Percentiles rank a stretch among this genome's conserved stretches.
phyloP scores from a whole-genome alignment of 176 grass and related monocot genomes.

The Triticum turgidum region DNA sequence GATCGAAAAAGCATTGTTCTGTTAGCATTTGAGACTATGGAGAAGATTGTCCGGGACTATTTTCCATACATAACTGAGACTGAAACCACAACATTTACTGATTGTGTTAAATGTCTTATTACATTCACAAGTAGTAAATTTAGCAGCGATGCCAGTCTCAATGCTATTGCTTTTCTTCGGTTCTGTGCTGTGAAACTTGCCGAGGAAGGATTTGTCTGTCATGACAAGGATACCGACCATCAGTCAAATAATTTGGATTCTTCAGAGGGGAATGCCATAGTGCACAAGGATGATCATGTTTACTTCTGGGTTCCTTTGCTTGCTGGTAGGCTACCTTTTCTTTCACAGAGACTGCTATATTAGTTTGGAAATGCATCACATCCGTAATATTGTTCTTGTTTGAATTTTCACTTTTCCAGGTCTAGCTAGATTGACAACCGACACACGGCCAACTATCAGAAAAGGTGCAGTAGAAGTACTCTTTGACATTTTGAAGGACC shows the following conservation, averaged over 20 bases:
- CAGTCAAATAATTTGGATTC: slow-evolving; percentile 51
- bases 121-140: slow-evolving; percentile 98
- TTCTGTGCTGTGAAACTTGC: slow-evolving; percentile 97
- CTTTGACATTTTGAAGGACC: slow-evolving; percentile 94
- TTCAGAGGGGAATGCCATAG: slow-evolving; percentile 45
- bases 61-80: slow-evolving; percentile 99
- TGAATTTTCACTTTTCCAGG: slow-evolving; percentile 46
- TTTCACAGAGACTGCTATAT: slow-evolving; percentile 15
- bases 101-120: slow-evolving; percentile 98
- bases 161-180: slow-evolving; percentile 98
- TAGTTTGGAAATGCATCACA: slow-evolving; percentile 18
- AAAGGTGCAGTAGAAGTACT: slow-evolving; percentile 98
- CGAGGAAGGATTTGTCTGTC: slow-evolving; percentile 75
- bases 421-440: slow-evolving; percentile 83
- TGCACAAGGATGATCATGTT: slow-evolving; percentile 83
- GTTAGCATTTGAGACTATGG: slow-evolving; percentile 97
- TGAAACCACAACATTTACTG: slow-evolving; percentile 92
- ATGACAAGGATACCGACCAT: slow-evolving; percentile 56
- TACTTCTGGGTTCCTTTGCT: slow-evolving; percentile 97
- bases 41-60: slow-evolving; percentile 98
- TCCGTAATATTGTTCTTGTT: slow-evolving; percentile 23
- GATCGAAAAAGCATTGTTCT: slow-evolving; percentile 96
- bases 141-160: slow-evolving; percentile 93
- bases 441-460: slow-evolving; percentile 85
- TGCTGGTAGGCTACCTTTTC: slow-evolving; percentile 52